These are phyloP conservation scores for Tuber microsphaerosporum DNA, from an alignment of 495 filamentous ascomycete genomes.

Conservation along the genomic window DNA sequence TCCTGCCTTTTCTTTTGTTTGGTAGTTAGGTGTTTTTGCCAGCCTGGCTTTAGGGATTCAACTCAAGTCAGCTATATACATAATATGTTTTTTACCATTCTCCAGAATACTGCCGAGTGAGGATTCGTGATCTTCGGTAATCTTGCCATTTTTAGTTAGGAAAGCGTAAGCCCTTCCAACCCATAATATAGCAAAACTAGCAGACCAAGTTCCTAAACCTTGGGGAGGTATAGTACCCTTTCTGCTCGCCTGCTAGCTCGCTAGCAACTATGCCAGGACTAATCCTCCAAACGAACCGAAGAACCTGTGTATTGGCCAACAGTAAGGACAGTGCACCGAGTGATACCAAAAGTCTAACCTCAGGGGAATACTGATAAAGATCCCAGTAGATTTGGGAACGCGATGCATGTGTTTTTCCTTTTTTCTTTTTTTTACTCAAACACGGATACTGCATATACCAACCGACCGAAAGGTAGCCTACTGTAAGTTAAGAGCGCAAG, in stretches of 20 bases:
- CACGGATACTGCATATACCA: background rate
- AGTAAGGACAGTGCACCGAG: background rate
- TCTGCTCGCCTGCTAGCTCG: background rate
- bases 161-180: background rate
- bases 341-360: background rate
- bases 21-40: background rate
- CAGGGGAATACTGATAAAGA: background rate
- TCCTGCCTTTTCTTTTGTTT: too few species aligned
- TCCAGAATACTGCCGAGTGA: background rate
- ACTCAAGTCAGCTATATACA: background rate
- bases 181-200: background rate
- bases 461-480: background rate
- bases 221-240: background rate
- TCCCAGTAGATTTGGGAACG: background rate
- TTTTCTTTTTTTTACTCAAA: background rate
- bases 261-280: background rate
- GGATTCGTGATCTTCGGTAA: background rate
- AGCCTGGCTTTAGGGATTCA: background rate
- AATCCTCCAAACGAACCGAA: background rate
- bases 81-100: background rate
- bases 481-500: background rate
- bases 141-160: too few species aligned
- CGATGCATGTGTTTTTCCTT: background rate
- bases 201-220: background rate
- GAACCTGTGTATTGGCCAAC: background rate